Evolutionary conservation across 192 early-diverging fungal species (phyloP).

Genomic region (Entomortierella lignicola): DNA sequence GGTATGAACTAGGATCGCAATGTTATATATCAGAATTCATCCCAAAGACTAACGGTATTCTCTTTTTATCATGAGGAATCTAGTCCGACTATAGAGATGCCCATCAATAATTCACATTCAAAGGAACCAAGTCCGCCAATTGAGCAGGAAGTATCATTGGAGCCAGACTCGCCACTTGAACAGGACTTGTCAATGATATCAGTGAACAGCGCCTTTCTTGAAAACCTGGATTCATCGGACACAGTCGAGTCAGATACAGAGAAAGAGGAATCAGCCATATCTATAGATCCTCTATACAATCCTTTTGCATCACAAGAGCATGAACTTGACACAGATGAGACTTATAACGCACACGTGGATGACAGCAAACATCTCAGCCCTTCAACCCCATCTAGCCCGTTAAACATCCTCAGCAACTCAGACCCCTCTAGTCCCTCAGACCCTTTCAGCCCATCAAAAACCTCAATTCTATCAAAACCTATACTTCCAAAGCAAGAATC

Average conservation of each 20-base stretch:
- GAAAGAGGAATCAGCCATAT: not conserved
- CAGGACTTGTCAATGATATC: not conserved
- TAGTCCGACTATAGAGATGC: no score
- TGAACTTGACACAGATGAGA: not conserved
- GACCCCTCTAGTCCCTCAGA: not conserved
- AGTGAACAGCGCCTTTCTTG: not conserved
- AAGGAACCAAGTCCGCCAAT: not conserved
- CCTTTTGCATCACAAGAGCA: slow-evolving; percentile 13
- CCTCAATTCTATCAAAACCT: no score
- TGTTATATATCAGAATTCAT: no score
- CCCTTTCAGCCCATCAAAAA: not conserved
- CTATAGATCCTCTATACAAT: not conserved
- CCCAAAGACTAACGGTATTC: no score
- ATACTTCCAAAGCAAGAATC: not conserved
- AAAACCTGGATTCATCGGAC: slow-evolving; percentile 1
- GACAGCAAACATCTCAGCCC: not conserved
- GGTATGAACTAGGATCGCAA: not conserved
- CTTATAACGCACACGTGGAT: not conserved
- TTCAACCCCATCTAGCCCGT: not conserved
- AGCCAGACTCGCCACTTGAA: not conserved
- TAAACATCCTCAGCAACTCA: no score
- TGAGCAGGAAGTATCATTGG: not conserved
- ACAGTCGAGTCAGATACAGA: not conserved
- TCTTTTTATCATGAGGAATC: no score
- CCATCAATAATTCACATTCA: not conserved